Conservation (phyloP, 2,329 filamentous ascomycete species). For the Periconia sp. region DNA sequence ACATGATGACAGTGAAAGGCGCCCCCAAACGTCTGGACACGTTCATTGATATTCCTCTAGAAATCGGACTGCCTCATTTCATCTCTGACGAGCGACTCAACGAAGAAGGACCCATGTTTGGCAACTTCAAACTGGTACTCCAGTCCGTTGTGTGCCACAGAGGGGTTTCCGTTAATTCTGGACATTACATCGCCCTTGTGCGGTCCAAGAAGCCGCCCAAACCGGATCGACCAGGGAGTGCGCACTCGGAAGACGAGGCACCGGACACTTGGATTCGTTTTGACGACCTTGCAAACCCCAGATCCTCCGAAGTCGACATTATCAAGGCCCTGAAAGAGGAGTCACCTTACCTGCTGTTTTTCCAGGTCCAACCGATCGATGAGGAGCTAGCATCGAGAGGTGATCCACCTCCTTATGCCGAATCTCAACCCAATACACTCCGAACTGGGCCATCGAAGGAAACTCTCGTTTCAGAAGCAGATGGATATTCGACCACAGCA, state of each 20-base stretch:
- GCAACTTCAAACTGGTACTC: slow-evolving; percentile 90
- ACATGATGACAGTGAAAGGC: slow-evolving; percentile 72
- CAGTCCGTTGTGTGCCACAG: slow-evolving; percentile 93
- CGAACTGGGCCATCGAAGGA: slow-evolving; percentile 30
- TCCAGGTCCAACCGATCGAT: slow-evolving; percentile 86
- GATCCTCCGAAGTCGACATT: slow-evolving; percentile 77
- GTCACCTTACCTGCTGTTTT: slow-evolving; percentile 92
- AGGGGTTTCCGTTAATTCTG: slow-evolving; percentile 80
- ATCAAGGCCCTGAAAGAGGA: slow-evolving; percentile 77
- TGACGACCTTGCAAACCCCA: slow-evolving; percentile 76
- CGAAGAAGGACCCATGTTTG: slow-evolving; percentile 68
- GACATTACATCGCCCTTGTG: slow-evolving; percentile 87
- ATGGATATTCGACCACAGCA: slow-evolving; percentile 13
- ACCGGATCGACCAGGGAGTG: slow-evolving; percentile 41
- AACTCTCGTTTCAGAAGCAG: slow-evolving; percentile 22
- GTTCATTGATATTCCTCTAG: slow-evolving; percentile 87
- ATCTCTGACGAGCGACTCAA: slow-evolving; percentile 76
- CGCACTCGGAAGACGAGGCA: slow-evolving; percentile 47
- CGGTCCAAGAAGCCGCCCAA: slow-evolving; percentile 61
- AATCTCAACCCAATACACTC: slow-evolving; percentile 24
- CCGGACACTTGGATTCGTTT: slow-evolving; percentile 78
- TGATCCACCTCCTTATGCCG: slow-evolving; percentile 46
- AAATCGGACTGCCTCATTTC: slow-evolving; percentile 82
- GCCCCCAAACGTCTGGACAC: slow-evolving; percentile 73
- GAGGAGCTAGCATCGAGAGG: slow-evolving; percentile 57